phyloP scores from a whole-genome alignment of 2,329 filamentous ascomycete species.

The Monosporascus sp. region DNA sequence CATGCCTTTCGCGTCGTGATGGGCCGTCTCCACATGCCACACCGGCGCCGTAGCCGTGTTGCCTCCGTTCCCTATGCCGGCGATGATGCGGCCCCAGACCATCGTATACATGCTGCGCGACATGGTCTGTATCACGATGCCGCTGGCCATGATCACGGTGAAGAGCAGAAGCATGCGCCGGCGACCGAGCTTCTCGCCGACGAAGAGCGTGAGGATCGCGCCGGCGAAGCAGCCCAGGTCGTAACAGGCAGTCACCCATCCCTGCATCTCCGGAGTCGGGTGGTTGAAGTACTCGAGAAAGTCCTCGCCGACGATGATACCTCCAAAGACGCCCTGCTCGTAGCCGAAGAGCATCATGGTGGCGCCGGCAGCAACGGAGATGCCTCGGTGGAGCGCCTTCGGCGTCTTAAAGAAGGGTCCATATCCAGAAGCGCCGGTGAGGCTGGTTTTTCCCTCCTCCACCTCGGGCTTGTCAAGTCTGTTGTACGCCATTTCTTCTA shows the following conservation, averaged over 20 bases:
- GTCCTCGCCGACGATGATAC: not conserved
- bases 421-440: not conserved
- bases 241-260: constrained; percentile 14
- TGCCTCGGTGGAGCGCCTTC: not conserved
- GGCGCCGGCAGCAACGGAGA: not conserved
- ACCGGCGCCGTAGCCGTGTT: constrained; percentile 26
- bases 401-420: not conserved
- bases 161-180: constrained; percentile 34
- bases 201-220: constrained; percentile 28
- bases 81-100: constrained; percentile 40
- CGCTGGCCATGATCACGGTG: constrained; percentile 36
- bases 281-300: not conserved
- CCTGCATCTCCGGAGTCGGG: not conserved
- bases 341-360: not conserved
- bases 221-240: constrained; percentile 36
- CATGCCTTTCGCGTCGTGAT: constrained; percentile 1
- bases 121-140: constrained; percentile 39
- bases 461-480: not conserved
- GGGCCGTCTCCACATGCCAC: constrained; percentile 2
- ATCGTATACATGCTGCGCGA: constrained; percentile 38
- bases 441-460: not conserved
- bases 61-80: constrained; percentile 42
- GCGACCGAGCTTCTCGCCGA: constrained; percentile 38
- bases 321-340: not conserved
- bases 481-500: not conserved